phyloP scores from a whole-genome alignment of 2,329 filamentous ascomycete species.

The Westerdykella sp. region DNA sequence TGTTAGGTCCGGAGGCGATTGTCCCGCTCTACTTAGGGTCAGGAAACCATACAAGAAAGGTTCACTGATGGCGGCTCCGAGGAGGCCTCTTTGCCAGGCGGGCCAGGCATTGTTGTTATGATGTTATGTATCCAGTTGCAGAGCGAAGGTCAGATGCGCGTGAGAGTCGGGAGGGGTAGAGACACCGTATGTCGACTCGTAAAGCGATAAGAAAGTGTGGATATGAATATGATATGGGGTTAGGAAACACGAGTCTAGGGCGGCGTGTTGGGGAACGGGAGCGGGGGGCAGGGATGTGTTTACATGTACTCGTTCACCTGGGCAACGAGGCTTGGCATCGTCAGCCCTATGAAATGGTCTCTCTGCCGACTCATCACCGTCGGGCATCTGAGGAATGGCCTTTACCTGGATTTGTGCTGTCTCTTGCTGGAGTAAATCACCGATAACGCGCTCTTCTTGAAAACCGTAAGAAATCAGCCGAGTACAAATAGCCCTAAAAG shows the following conservation, averaged over 20 bases:
- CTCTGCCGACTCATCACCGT: no score
- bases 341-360: background rate
- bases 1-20: conserved; percentile 28
- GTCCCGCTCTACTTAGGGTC: conserved; percentile 15
- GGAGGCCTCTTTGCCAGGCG: conserved; percentile 51
- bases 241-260: conserved; percentile 16
- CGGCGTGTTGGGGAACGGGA: conserved; percentile 18
- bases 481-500: no score
- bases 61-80: conserved; percentile 59
- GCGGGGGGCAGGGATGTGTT: conserved; percentile 14
- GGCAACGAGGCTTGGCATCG: conserved; percentile 14
- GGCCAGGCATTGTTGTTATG: conserved; percentile 26
- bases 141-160: background rate
- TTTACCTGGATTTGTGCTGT: no score
- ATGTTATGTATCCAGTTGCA: conserved; percentile 5
- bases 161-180: background rate
- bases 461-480: no score
- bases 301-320: conserved; percentile 16
- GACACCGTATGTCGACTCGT: conserved; percentile 1
- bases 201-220: background rate
- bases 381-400: no score
- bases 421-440: no score
- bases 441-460: no score
- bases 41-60: conserved; percentile 53
- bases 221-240: conserved; percentile 8